Evolutionary conservation across 2,329 filamentous ascomycete genomes (phyloP).

Genomic region (Zymoseptoria brevis): DNA sequence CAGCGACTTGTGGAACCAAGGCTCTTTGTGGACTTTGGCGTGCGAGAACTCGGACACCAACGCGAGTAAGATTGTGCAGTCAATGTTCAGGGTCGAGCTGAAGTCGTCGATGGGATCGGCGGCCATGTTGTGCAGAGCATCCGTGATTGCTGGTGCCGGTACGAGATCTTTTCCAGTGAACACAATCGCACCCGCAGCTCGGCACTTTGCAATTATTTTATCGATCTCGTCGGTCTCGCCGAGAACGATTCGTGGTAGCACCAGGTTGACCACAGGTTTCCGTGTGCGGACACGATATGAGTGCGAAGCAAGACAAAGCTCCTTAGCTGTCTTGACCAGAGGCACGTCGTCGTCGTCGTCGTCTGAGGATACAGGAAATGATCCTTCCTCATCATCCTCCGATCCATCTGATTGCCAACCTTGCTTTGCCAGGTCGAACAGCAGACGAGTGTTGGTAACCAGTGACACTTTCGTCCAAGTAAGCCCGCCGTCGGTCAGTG

Average conservation of each 20-base stretch:
- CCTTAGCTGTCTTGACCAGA: slow-evolving; percentile 52
- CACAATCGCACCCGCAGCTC: slow-evolving; percentile 40
- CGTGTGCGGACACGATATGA: slow-evolving; percentile 51
- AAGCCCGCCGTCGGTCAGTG: slow-evolving; percentile 54
- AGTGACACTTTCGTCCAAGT: slow-evolving; percentile 64
- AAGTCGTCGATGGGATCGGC: slow-evolving; percentile 33
- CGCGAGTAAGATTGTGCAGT: slow-evolving; percentile 64
- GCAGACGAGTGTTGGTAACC: slow-evolving; percentile 53
- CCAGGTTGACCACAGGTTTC: slow-evolving; percentile 51
- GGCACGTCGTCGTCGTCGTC: slow-evolving; percentile 47
- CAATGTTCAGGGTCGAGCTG: slow-evolving; percentile 48
- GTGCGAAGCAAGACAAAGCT: slow-evolving; percentile 50
- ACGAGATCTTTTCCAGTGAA: slow-evolving; percentile 25
- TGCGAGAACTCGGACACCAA: slow-evolving; percentile 68
- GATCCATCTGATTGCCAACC: slow-evolving; percentile 51
- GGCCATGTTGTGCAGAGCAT: slow-evolving; percentile 28
- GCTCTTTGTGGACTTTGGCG: slow-evolving; percentile 38
- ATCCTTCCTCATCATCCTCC: slow-evolving; percentile 37
- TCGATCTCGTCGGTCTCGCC: slow-evolving; percentile 49
- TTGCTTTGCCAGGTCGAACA: slow-evolving; percentile 62
- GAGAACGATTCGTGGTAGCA: slow-evolving; percentile 52
- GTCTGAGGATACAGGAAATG: slow-evolving; percentile 36
- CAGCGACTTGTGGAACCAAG: slow-evolving; percentile 53
- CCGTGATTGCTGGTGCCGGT: slow-evolving; percentile 15
- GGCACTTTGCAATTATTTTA: slow-evolving; percentile 48